Conservation (phyloP, 1,139 yeast genomes). For the Candida tropicalis region DNA sequence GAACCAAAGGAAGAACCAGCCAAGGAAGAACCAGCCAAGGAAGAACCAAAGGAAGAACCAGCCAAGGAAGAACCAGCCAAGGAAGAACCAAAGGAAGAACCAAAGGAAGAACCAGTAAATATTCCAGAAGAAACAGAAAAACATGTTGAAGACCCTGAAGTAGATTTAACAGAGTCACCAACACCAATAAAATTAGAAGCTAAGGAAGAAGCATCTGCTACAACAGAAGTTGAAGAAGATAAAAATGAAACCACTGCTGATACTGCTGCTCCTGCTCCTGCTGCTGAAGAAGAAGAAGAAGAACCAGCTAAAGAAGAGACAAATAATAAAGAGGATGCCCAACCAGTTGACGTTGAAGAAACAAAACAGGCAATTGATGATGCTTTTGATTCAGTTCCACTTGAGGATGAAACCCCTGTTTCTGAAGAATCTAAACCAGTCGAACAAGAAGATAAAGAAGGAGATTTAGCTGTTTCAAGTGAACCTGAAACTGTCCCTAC, state of each 20-base stretch:
- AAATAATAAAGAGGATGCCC: neutral
- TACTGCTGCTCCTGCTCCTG: no score
- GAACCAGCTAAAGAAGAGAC: conserved; percentile 10
- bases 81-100: conserved; percentile 8
- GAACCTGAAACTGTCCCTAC: conserved; percentile 7
- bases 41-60: conserved; percentile 21
- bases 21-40: conserved; percentile 16
- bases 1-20: conserved; percentile 22
- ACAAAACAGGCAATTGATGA: conserved; percentile 11
- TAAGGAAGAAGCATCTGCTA: conserved; percentile 1
- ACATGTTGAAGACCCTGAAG: neutral
- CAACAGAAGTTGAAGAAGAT: conserved; percentile 7
- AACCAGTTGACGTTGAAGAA: conserved; percentile 3
- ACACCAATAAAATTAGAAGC: conserved; percentile 5
- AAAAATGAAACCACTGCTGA: conserved; percentile 5
- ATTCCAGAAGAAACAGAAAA: conserved; percentile 1
- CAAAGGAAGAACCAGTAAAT: conserved; percentile 1
- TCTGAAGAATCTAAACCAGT: neutral
- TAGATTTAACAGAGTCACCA: conserved; percentile 9
- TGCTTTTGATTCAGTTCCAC: conserved; percentile 14
- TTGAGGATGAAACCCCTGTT: conserved; percentile 20
- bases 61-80: conserved; percentile 20
- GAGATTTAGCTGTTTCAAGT: conserved; percentile 9
- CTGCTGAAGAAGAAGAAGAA: no score
- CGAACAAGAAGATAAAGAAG: conserved; percentile 12